Evolutionary conservation across 2,329 filamentous ascomycete genomes (phyloP), one percentile per base, ranked within the genome.

Genomic region (Botrytis medusae): DNA sequence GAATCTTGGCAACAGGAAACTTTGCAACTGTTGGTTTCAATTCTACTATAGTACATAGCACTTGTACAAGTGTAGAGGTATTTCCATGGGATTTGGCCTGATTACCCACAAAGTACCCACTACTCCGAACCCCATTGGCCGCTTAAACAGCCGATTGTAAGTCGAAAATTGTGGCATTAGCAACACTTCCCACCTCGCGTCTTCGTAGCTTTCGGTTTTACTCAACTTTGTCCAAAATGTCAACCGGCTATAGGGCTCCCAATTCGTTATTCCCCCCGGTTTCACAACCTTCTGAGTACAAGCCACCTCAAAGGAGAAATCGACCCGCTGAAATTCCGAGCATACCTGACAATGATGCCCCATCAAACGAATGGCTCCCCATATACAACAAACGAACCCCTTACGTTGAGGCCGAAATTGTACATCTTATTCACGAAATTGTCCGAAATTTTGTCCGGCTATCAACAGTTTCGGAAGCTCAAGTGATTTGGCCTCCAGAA

Each of bases 361-460:
- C 37, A 25, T 69, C 67, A 69, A 44, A 10, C n/a, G n/a, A 44
- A 1, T 69, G 51, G 67, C n/a, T 69, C 18, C 34, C 67, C 2
- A 60, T 69, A 22, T 69, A 69, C 67, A 10, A 69, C 29, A 25
- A 4, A 34, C 62, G 42, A 65, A 44, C n/a, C 32, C 67, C 20
- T 5, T 69, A 69, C 34, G 9, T 25, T 34, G 51, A 69, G 18
- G 18, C 25, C 2, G 48, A 69, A 34, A 69, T 69, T 16, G 9
- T 69, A 32, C 9, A 69, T 60, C 37, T 60, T 10, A 44, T 69
- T 44, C n/a, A 69, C 10, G 67, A 69, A 60, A 69, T 69, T 25
- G 37, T 69, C 51, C 34, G 67, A 18, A 10, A 60, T 25, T 69
- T 5, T 46, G n/a, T 42, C 32, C 67, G 22, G 18, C 51, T 69